Evolutionary conservation across 352 stramenopile genomes (phyloP).

Genomic region (Globisporangium paddicum): DNA sequence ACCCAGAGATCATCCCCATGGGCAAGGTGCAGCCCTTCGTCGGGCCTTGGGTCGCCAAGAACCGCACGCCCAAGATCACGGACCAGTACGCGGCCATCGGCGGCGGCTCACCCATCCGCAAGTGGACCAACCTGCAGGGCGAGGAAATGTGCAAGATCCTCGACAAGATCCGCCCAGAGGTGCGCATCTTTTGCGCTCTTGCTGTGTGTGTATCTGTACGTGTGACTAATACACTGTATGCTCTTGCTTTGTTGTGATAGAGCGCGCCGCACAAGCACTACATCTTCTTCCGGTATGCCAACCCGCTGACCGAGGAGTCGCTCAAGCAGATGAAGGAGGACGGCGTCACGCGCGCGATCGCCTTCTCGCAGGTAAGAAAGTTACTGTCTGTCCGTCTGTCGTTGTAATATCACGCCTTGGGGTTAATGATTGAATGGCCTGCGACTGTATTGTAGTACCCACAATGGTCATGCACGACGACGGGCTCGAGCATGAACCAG

Average conservation of each 20-base stretch:
- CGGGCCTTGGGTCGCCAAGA: constrained; percentile 65
- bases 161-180: constrained; percentile 81
- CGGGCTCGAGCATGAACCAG: constrained; percentile 93
- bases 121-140: constrained; percentile 96
- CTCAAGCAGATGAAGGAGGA: constrained; percentile 94
- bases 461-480: constrained; percentile 98
- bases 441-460: constrained; percentile 93
- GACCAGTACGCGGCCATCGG: constrained; percentile 97
- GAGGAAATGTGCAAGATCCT: constrained; percentile 89
- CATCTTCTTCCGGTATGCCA: constrained; percentile 98
- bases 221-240: neutral
- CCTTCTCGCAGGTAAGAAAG: constrained; percentile 86
- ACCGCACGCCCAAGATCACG: constrained; percentile 92
- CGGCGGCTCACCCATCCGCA: constrained; percentile 96
- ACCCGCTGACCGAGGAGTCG: constrained; percentile 96
- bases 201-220: neutral
- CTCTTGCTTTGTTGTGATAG: constrained; percentile 16
- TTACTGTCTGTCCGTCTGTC: neutral
- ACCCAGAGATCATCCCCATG: constrained; percentile 99
- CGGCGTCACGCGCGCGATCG: constrained; percentile 93
- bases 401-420: too few species aligned
- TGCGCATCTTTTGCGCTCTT: constrained; percentile 18
- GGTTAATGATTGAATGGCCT: too few species aligned
- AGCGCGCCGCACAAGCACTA: constrained; percentile 93
- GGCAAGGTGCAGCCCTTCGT: constrained; percentile 87